A percentile compares a stretch with the other conserved stretches of the same genome.
phyloP scores from a whole-genome alignment of 805 yeast genomes.

The Metschnikowia reukaufii region DNA sequence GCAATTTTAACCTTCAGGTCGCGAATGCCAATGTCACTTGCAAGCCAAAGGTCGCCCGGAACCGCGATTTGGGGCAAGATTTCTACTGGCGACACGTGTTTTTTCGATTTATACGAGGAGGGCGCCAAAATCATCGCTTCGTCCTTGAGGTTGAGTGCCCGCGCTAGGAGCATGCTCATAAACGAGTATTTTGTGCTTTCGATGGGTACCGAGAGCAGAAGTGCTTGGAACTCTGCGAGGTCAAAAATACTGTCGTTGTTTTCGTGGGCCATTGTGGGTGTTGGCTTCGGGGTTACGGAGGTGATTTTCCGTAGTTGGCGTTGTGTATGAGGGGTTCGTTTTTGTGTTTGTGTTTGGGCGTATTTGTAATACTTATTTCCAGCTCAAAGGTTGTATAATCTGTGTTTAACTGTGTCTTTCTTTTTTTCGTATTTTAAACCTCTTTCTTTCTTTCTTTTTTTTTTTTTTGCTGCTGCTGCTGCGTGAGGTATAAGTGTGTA shows the following conservation, averaged over 20 bases:
- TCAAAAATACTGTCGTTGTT: constrained; percentile 2
- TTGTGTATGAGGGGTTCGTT: neutral
- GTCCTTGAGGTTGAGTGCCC: constrained; percentile 25
- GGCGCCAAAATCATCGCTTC: constrained; percentile 18
- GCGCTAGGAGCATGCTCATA: constrained; percentile 27
- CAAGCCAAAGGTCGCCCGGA: constrained; percentile 40
- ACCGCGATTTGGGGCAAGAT: constrained; percentile 34
- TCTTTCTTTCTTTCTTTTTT: neutral
- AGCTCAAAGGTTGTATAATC: neutral
- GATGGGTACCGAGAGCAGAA: constrained; percentile 28
- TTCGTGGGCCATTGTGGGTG: neutral
- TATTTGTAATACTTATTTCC: too few species aligned
- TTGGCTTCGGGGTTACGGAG: too few species aligned
- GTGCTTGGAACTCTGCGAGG: constrained; percentile 21
- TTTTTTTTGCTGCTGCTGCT: neutral
- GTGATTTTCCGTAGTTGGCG: too few species aligned
- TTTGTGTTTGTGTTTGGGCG: neutral
- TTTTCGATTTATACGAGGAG: neutral
- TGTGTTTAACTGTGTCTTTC: neutral
- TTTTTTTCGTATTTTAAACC: neutral
- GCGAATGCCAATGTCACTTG: constrained; percentile 29
- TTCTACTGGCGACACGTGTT: constrained; percentile 19
- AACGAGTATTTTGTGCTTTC: constrained; percentile 29
- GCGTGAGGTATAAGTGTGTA: neutral
- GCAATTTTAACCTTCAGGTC: constrained; percentile 34